Percentiles rank a stretch among this genome's conserved stretches.
Conservation (phyloP, 2,329 filamentous ascomycete genomes). For the Ceratocystiopsis sp. region DNA sequence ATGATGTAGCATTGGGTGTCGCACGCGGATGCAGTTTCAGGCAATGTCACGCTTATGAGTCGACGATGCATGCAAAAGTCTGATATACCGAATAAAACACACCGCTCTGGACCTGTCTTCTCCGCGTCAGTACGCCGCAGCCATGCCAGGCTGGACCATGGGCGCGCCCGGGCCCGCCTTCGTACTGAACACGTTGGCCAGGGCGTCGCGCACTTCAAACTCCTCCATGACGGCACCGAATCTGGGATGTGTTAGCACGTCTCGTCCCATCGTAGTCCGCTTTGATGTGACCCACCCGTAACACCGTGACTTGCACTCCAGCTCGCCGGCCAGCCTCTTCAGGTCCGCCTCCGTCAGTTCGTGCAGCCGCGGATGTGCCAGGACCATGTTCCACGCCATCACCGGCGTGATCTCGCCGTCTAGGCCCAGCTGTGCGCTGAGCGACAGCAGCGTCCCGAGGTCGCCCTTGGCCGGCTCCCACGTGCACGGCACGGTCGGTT, state of each 20-base stretch:
- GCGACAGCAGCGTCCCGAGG: slow-evolving; percentile 63
- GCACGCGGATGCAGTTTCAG: too few species aligned
- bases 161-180: slow-evolving; percentile 19
- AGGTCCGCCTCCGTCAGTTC: slow-evolving; percentile 55
- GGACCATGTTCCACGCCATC: slow-evolving; percentile 80
- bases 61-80: too few species aligned
- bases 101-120: too few species aligned
- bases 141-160: too few species aligned
- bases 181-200: slow-evolving; percentile 51
- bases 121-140: too few species aligned
- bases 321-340: slow-evolving; percentile 50
- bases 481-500: slow-evolving; percentile 23
- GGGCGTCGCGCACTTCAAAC: slow-evolving; percentile 58
- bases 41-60: too few species aligned
- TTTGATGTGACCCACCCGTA: slow-evolving; percentile 53
- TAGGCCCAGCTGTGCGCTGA: slow-evolving; percentile 67
- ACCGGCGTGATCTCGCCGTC: slow-evolving; percentile 88
- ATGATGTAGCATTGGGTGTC: too few species aligned
- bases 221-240: slow-evolving; percentile 49
- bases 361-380: slow-evolving; percentile 50
- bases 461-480: slow-evolving; percentile 60
- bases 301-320: slow-evolving; percentile 70
- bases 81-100: too few species aligned
- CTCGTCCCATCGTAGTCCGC: too few species aligned
- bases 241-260: slow-evolving; percentile 16